These are phyloP conservation scores for Cladosporium phlei DNA, from an alignment of 2,329 filamentous ascomycete genomes.

Conservation along the genomic window DNA sequence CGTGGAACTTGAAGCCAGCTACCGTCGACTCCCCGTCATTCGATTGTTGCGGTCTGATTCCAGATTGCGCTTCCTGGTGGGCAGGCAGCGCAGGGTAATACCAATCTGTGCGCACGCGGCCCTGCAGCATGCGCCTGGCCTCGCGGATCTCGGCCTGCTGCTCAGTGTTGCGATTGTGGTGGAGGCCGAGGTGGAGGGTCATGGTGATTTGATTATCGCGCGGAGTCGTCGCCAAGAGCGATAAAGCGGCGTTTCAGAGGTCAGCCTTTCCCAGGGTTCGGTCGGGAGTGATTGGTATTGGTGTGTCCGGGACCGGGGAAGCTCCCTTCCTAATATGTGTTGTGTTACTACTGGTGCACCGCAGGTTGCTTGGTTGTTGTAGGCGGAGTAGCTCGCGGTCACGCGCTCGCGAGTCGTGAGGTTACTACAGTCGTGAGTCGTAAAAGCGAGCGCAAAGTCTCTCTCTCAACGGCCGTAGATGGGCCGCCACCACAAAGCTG, in stretches of 20 bases:
- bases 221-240: not conserved
- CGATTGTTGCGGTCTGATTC: constrained; percentile 3
- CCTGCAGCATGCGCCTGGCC: constrained; percentile 38
- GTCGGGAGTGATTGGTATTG: not conserved
- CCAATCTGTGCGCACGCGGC: constrained; percentile 44
- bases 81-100: constrained; percentile 35
- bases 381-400: not conserved
- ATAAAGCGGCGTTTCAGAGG: constrained; percentile 7
- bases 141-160: constrained; percentile 38
- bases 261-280: not conserved
- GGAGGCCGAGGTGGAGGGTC: constrained; percentile 27
- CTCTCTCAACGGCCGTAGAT: constrained; percentile 4
- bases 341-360: no score
- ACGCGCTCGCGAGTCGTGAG: constrained; percentile 4
- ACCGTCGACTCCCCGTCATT: constrained; percentile 15
- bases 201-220: no score
- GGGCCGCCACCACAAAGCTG: not conserved
- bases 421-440: no score
- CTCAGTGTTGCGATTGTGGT: constrained; percentile 22
- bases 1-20: constrained; percentile 29
- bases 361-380: not conserved
- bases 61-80: constrained; percentile 15
- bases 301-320: not conserved
- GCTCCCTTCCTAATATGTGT: no score
- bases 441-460: constrained; percentile 1